phyloP scores from a whole-genome alignment of 2,329 filamentous ascomycete genomes.

The Aulographum hederae region DNA sequence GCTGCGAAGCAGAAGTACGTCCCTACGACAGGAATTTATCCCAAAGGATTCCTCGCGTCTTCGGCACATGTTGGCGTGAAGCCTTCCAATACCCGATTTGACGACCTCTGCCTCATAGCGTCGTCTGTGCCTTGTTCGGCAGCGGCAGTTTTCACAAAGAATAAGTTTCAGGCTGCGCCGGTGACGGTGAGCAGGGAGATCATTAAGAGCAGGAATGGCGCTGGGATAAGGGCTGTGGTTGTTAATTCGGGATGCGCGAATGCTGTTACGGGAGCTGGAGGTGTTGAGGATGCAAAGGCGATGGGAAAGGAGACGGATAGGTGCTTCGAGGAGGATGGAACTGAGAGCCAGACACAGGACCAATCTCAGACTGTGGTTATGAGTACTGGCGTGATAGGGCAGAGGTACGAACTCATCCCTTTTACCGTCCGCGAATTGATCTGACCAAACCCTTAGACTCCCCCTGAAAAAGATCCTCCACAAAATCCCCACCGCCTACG shows the following conservation, averaged over 20 bases:
- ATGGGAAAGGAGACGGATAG: slow-evolving; percentile 71
- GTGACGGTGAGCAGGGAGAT: slow-evolving; percentile 69
- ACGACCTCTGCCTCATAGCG: slow-evolving; percentile 74
- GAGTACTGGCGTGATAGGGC: slow-evolving; percentile 96
- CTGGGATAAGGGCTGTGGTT: slow-evolving; percentile 62
- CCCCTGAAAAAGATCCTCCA: slow-evolving; percentile 80
- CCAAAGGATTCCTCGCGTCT: slow-evolving; percentile 72
- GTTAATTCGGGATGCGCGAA: slow-evolving; percentile 96
- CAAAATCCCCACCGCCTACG: slow-evolving; percentile 61
- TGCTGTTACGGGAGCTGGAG: slow-evolving; percentile 82
- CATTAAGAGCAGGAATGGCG: slow-evolving; percentile 45
- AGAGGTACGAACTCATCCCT: slow-evolving; percentile 37
- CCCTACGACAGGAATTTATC: slow-evolving; percentile 69
- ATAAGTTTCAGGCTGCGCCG: slow-evolving; percentile 93
- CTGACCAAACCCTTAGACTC: slow-evolving; percentile 32
- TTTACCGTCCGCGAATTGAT: neutral
- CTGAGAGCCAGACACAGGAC: too few species aligned
- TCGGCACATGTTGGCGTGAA: slow-evolving; percentile 89
- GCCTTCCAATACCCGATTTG: slow-evolving; percentile 74
- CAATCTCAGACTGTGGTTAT: slow-evolving; percentile 76
- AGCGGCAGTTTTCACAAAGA: slow-evolving; percentile 90
- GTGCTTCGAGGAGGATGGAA: slow-evolving; percentile 30
- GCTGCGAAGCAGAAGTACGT: slow-evolving; percentile 80
- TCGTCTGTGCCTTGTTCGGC: slow-evolving; percentile 75
- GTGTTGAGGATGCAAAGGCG: slow-evolving; percentile 66